Evolutionary conservation across 306 rosid genomes (phyloP).

Genomic region (Trichosanthes cucumerina): DNA sequence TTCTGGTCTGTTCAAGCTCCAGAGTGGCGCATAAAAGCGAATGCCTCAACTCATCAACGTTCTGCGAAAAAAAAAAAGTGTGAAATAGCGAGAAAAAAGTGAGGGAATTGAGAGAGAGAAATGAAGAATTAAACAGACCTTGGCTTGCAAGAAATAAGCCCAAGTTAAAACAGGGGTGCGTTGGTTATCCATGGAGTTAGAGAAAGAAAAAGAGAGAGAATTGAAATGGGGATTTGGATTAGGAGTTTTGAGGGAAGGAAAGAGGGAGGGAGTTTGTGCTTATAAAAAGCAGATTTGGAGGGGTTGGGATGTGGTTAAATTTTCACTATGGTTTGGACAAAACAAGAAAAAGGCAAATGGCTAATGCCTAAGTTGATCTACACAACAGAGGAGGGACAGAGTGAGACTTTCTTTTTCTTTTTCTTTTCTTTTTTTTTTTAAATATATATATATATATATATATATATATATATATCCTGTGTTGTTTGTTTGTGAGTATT

Average conservation of each 20-base stretch:
- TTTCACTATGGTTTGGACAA: background rate
- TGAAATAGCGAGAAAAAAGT: background rate
- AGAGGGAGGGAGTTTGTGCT: background rate
- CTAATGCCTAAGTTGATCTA: too few species aligned
- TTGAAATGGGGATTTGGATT: background rate
- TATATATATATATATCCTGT: too few species aligned
- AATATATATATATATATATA: too few species aligned
- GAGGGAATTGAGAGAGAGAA: background rate
- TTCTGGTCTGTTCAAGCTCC: conserved; percentile 75
- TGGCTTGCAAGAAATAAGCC: background rate
- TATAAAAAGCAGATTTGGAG: background rate
- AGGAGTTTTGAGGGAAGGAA: background rate
- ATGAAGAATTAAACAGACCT: background rate
- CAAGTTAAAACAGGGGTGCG: conserved; percentile 1
- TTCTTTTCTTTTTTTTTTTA: too few species aligned
- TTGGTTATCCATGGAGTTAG: conserved; percentile 3
- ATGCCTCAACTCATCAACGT: conserved; percentile 66
- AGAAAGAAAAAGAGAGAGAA: background rate
- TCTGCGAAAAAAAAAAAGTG: conserved; percentile 22
- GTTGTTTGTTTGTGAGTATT: too few species aligned
- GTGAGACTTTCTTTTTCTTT: too few species aligned
- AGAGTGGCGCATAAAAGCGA: conserved; percentile 46
- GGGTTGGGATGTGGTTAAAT: background rate
- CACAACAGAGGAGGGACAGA: background rate
- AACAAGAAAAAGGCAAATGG: background rate